Evolutionary conservation across 2,329 filamentous ascomycete genomes (phyloP).

Genomic region (Teratosphaeria nubilosa): DNA sequence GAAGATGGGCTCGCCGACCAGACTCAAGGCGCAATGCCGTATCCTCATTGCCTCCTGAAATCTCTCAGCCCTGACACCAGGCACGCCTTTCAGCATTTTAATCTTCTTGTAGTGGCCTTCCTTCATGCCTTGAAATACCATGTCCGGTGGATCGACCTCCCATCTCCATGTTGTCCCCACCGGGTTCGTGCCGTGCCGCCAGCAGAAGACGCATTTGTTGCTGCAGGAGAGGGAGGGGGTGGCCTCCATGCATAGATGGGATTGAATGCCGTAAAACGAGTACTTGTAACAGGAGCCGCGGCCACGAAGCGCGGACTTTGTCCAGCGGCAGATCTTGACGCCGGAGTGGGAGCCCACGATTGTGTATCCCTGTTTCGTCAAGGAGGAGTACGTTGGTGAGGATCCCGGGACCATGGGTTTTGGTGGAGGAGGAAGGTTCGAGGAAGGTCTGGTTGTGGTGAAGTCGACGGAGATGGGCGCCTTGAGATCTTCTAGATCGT

Average conservation of each 20-base stretch:
- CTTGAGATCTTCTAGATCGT: constrained; percentile 73
- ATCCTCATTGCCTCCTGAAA: constrained; percentile 91
- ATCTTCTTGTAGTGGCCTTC: constrained; percentile 93
- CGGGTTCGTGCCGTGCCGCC: constrained; percentile 94
- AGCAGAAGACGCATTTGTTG: constrained; percentile 99
- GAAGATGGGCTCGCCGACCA: constrained; percentile 97
- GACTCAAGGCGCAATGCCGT: constrained; percentile 78
- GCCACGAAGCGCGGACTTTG: constrained; percentile 87
- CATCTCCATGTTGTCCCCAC: constrained; percentile 96
- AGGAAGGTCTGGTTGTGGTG: constrained; percentile 52
- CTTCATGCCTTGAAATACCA: constrained; percentile 86
- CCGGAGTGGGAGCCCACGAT: constrained; percentile 93
- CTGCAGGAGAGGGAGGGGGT: constrained; percentile 91
- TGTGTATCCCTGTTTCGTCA: constrained; percentile 93
- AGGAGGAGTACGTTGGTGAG: constrained; percentile 76
- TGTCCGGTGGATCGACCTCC: constrained; percentile 81
- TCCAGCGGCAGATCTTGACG: constrained; percentile 97
- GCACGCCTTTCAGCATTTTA: constrained; percentile 90
- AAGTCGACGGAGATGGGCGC: constrained; percentile 73
- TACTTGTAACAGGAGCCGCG: constrained; percentile 96
- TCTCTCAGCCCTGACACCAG: constrained; percentile 81
- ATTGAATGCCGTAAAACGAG: constrained; percentile 93
- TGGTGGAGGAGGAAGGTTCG: constrained; percentile 35
- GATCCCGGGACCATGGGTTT: constrained; percentile 94
- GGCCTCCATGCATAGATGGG: constrained; percentile 96